These are phyloP conservation scores for Lyophyllum decastes DNA, from an alignment of 768 basidiomycete species.

Conservation along the genomic window DNA sequence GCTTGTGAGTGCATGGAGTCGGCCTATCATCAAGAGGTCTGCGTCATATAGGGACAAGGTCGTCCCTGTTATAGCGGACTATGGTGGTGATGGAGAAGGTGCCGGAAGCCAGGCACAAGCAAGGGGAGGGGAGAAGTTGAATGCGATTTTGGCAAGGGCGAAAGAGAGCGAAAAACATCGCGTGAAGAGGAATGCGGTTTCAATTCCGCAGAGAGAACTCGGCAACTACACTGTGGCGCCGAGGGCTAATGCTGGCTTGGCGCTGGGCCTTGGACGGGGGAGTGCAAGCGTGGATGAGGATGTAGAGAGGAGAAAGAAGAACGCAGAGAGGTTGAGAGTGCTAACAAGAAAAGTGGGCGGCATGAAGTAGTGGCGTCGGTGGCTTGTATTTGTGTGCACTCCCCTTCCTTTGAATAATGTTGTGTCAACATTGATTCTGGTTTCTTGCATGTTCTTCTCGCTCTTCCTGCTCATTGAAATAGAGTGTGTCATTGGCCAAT, in stretches of 20 bases:
- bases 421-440: neutral
- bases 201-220: conserved; percentile 76
- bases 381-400: neutral
- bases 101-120: conserved; percentile 30
- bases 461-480: too few species aligned
- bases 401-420: neutral
- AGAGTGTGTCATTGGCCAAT: too few species aligned
- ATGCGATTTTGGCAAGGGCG: conserved; percentile 68
- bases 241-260: conserved; percentile 50
- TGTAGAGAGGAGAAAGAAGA: conserved; percentile 70
- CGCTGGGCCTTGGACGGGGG: conserved; percentile 44
- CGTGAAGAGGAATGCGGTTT: conserved; percentile 77
- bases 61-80: conserved; percentile 55
- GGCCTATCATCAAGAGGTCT: conserved; percentile 89
- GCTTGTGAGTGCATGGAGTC: conserved; percentile 84
- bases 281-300: conserved; percentile 72
- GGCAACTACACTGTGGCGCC: conserved; percentile 85
- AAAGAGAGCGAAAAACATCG: conserved; percentile 68
- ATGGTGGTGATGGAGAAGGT: conserved; percentile 30
- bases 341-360: conserved; percentile 51
- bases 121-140: conserved; percentile 53
- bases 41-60: conserved; percentile 78
- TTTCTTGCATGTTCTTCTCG: too few species aligned
- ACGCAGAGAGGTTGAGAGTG: conserved; percentile 69
- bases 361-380: conserved; percentile 2